Base-by-base conservation (phyloP, 2,329 filamentous ascomycete genomes). In the Cryphonectria radicalis region DNA sequence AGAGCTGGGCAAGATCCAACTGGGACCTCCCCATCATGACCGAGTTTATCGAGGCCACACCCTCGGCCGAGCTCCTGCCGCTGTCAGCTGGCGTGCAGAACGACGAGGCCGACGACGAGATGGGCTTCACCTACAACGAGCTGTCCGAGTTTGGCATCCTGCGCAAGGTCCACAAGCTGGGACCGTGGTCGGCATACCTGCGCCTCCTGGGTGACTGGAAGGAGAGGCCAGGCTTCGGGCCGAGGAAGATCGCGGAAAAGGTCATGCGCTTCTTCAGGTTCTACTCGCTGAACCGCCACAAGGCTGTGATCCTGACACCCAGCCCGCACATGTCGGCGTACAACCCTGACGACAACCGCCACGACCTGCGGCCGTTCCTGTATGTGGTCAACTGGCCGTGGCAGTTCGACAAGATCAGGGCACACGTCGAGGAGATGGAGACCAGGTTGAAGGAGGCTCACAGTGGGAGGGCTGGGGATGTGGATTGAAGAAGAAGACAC, bases 261-360 rank as follows among this genome's bases (percentile, higher is more conserved):
- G 84, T 82, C 17, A 77, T 79, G 68, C 77, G 78, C 10, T 84
- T 84, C 76, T 84, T 80, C 75, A 77, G 78, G 40, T 87, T 85
- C 75, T 89, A 91, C 76, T 82, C 86, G 0, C 88, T 91, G 74
- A 92, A 92, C 76, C 81, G 90, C 13, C 90, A 92, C 78, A 92
- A 92, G 80, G 85, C 87, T 78, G 90, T 88, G 0, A 85, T 87
- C 11, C 79, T 89, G 66, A 90, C 89, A 1, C 89, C 89, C 0
- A 84, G 83, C 37, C 82, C 88, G 66, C 88, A 90, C 74, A 72
- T 80, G 10, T 80, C 78, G 63, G 75, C 78, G 13, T 80, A 80
- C 70, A 81, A 80, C 69, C 80, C 78, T 4, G 82, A 84, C 66
- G 82, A 84, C 74, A 82, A 84, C 72, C 75, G 81, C 10, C 77